Percentiles rank a stretch among this genome's conserved stretches.
These are phyloP conservation scores for Coniochaeta ligniaria DNA, from an alignment of 2,329 filamentous ascomycete genomes.

Conservation along the genomic window DNA sequence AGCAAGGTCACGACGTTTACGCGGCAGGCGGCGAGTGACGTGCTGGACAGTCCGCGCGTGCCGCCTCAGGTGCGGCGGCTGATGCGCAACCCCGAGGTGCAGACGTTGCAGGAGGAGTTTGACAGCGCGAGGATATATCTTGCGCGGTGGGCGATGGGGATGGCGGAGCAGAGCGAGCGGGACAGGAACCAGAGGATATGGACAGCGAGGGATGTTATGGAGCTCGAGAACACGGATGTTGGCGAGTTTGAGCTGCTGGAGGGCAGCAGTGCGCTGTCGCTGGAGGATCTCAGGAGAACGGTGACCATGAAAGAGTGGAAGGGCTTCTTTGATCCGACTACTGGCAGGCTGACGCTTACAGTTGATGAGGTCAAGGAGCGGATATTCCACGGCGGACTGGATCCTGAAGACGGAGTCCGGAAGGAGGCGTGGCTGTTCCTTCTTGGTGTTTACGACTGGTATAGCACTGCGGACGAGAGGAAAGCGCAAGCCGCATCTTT, in stretches of 20 bases:
- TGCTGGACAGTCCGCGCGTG: constrained; percentile 83
- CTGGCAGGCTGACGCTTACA: constrained; percentile 71
- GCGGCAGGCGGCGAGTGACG: constrained; percentile 80
- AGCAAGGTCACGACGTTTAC: constrained; percentile 98
- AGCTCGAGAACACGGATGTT: constrained; percentile 89
- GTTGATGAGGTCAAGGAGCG: constrained; percentile 92
- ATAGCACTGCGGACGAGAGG: constrained; percentile 79
- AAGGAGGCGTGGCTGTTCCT: constrained; percentile 97
- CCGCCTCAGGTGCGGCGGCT: constrained; percentile 82
- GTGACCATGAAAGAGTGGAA: constrained; percentile 85
- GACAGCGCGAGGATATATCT: constrained; percentile 93
- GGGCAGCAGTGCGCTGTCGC: constrained; percentile 62
- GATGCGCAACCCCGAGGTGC: constrained; percentile 86
- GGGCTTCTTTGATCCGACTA: constrained; percentile 72
- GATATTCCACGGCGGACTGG: constrained; percentile 91
- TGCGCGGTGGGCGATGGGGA: constrained; percentile 96
- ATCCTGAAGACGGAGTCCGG: constrained; percentile 81
- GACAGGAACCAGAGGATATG: constrained; percentile 83
- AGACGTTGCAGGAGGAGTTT: constrained; percentile 93
- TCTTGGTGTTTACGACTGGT: constrained; percentile 87
- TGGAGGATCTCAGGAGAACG: constrained; percentile 69
- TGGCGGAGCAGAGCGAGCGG: constrained; percentile 90
- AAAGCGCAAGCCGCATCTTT: constrained; percentile 76
- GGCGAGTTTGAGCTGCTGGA: constrained; percentile 95
- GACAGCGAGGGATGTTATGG: constrained; percentile 86